Conservation (phyloP, 805 yeast genomes). For the Ogataea philodendri region DNA sequence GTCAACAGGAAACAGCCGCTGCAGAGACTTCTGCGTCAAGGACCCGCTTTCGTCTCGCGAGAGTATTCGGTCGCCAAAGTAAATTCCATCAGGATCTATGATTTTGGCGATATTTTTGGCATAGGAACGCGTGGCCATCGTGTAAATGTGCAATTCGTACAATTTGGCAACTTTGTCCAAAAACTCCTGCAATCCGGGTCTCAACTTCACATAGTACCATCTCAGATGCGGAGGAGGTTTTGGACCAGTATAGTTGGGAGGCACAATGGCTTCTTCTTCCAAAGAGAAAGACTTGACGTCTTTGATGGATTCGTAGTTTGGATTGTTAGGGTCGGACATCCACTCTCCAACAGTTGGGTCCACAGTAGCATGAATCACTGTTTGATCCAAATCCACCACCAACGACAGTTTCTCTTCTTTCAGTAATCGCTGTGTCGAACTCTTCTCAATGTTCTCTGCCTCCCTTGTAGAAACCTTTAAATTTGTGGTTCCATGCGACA, state of each 20-base stretch:
- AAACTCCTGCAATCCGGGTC: constrained; percentile 84
- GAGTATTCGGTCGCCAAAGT: constrained; percentile 87
- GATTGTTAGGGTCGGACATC: constrained; percentile 82
- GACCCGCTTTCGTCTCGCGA: constrained; percentile 95
- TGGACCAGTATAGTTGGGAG: constrained; percentile 60
- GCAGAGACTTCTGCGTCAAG: constrained; percentile 81
- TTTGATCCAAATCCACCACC: constrained; percentile 96
- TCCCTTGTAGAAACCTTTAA: constrained; percentile 81
- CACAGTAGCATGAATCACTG: constrained; percentile 95
- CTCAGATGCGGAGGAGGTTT: constrained; percentile 58
- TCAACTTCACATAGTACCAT: constrained; percentile 87
- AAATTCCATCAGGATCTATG: constrained; percentile 84
- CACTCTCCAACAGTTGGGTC: constrained; percentile 97
- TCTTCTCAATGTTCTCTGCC: constrained; percentile 78
- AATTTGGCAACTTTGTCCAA: constrained; percentile 57
- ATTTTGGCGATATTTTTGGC: constrained; percentile 86
- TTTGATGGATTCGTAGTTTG: constrained; percentile 79
- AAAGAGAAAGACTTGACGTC: constrained; percentile 77
- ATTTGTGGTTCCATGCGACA: constrained; percentile 87
- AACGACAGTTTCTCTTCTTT: constrained; percentile 69
- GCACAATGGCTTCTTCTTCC: constrained; percentile 67
- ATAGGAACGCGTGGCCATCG: constrained; percentile 96
- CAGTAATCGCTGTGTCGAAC: constrained; percentile 58
- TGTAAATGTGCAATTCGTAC: constrained; percentile 91
- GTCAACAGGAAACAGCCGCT: constrained; percentile 89